phyloP scores from a whole-genome alignment of 2,329 filamentous ascomycete species.

The Claviceps sp. region DNA sequence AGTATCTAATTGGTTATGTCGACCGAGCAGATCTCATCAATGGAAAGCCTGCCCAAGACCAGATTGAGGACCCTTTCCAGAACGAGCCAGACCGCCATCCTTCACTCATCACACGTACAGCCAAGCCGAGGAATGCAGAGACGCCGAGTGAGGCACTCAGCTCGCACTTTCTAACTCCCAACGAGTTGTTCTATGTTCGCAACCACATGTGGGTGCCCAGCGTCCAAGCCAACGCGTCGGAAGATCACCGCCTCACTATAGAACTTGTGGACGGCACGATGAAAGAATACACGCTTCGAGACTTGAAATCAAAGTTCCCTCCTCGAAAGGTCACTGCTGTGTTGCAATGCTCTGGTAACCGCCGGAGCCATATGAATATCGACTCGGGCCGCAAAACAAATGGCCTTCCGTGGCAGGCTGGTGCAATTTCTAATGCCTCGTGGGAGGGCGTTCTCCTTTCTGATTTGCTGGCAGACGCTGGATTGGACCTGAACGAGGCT shows the following conservation, averaged over 20 bases:
- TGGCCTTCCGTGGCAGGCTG: constrained; percentile 45
- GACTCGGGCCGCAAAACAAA: constrained; percentile 32
- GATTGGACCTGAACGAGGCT: constrained; percentile 29
- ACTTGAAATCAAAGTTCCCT: constrained; percentile 39
- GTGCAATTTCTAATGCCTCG: constrained; percentile 45
- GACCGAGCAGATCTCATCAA: constrained; percentile 45
- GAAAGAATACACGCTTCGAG: constrained; percentile 37
- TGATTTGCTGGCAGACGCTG: constrained; percentile 43
- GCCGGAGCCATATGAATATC: constrained; percentile 44
- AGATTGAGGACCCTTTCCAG: constrained; percentile 47
- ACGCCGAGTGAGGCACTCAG: constrained; percentile 36
- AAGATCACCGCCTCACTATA: constrained; percentile 34
- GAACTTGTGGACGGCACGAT: constrained; percentile 42
- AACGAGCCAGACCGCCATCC: constrained; percentile 39
- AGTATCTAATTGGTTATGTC: constrained; percentile 50
- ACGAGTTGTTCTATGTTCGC: constrained; percentile 43
- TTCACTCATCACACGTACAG: constrained; percentile 36
- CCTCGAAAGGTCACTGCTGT: constrained; percentile 38
- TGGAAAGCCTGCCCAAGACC: constrained; percentile 36
- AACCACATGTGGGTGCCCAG: constrained; percentile 52
- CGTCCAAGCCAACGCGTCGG: constrained; percentile 23
- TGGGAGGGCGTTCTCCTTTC: constrained; percentile 44
- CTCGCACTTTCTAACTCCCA: constrained; percentile 39
- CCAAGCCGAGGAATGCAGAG: constrained; percentile 48
- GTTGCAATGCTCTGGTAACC: constrained; percentile 48